A percentile compares a stretch with the other conserved stretches of the same genome.
Conservation (phyloP, 2,329 filamentous ascomycete genomes). For the Chaetomiaceae sp. region DNA sequence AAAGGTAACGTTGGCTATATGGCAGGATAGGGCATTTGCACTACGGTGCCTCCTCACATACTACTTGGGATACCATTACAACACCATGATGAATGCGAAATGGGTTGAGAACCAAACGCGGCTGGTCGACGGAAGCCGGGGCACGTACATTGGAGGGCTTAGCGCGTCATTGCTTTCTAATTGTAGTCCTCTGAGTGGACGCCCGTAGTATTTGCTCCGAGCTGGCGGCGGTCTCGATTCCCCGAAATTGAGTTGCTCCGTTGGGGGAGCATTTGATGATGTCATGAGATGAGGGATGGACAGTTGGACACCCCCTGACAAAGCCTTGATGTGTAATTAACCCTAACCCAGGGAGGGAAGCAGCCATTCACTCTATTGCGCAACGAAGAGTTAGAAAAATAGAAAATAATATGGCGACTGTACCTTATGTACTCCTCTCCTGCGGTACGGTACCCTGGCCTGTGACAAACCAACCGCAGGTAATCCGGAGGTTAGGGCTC, state of each 20-base stretch:
- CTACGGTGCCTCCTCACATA: too few species aligned
- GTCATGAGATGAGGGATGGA: neutral
- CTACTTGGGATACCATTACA: neutral
- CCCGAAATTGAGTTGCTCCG: neutral
- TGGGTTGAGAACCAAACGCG: neutral
- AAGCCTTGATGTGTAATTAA: too few species aligned
- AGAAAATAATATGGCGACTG: too few species aligned
- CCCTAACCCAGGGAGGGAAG: too few species aligned
- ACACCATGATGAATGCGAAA: neutral
- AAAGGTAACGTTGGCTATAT: neutral
- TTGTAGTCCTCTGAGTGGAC: constrained; percentile 4
- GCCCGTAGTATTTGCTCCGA: neutral
- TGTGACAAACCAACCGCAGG: too few species aligned
- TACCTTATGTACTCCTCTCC: too few species aligned
- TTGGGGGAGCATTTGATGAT: neutral
- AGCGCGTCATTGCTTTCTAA: constrained; percentile 11
- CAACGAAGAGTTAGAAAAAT: too few species aligned
- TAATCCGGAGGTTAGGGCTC: too few species aligned
- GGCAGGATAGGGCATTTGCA: neutral
- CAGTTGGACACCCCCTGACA: too few species aligned
- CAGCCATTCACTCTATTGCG: too few species aligned
- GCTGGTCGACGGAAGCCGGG: neutral
- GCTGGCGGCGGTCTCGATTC: neutral
- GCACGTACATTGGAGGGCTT: neutral
- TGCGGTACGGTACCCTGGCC: too few species aligned